These are phyloP conservation scores for Claviceps paspali DNA, from an alignment of 2,329 filamentous ascomycete species.

Conservation along the genomic window DNA sequence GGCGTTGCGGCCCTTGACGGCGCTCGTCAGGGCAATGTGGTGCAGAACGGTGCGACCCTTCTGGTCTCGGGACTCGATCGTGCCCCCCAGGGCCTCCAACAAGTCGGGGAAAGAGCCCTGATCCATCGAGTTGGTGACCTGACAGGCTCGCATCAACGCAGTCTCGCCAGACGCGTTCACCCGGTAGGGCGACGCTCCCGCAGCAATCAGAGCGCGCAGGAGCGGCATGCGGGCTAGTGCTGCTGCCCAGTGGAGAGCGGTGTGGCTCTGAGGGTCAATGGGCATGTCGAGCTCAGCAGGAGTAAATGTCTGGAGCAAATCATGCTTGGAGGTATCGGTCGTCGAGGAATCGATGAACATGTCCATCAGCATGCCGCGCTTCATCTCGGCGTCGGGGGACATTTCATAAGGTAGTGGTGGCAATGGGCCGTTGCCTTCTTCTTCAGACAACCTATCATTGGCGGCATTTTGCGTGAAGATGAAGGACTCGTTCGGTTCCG, in stretches of 20 bases:
- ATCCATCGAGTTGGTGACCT: constrained; percentile 89
- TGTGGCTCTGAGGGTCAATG: constrained; percentile 78
- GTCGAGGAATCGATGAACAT: constrained; percentile 64
- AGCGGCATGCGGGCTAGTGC: constrained; percentile 77
- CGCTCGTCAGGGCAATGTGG: constrained; percentile 90
- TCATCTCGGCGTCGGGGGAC: constrained; percentile 56
- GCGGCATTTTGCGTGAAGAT: constrained; percentile 41
- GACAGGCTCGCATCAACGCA: constrained; percentile 79
- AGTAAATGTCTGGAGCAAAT: constrained; percentile 60
- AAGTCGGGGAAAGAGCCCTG: constrained; percentile 81
- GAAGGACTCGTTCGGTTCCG: constrained; percentile 69
- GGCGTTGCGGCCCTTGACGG: constrained; percentile 80
- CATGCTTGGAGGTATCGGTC: constrained; percentile 57
- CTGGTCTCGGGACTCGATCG: constrained; percentile 79
- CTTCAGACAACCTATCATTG: constrained; percentile 25
- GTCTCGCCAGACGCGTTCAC: constrained; percentile 86
- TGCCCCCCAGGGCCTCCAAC: constrained; percentile 73
- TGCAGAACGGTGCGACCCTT: constrained; percentile 86
- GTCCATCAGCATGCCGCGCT: constrained; percentile 66
- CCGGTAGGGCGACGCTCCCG: constrained; percentile 74
- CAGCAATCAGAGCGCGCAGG: constrained; percentile 63
- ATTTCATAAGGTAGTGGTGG: constrained; percentile 47
- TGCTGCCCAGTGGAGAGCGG: constrained; percentile 89
- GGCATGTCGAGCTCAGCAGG: constrained; percentile 80
- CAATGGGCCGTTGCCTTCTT: constrained; percentile 43